Conservation (phyloP, 2,329 filamentous ascomycete species). For the Aspergillus glaucus region DNA sequence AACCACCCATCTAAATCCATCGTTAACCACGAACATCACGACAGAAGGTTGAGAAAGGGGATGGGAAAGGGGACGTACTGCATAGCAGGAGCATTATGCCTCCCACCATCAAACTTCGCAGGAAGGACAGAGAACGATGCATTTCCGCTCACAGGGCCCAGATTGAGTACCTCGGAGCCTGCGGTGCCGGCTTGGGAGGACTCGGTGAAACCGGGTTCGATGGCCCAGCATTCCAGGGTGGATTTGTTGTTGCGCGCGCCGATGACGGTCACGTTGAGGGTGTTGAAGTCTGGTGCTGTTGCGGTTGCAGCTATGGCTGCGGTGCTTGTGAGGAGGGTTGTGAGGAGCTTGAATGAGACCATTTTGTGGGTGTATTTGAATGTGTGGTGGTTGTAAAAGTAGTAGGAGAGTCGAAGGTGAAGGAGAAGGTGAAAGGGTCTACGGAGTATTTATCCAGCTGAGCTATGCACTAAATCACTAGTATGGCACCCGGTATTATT, state of each 20-base stretch:
- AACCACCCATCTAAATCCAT: conserved; percentile 22
- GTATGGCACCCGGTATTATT: no score
- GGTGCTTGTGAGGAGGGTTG: conserved; percentile 7
- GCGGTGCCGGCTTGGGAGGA: conserved; percentile 27
- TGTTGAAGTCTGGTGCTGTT: conserved; percentile 8
- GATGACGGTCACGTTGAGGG: conserved; percentile 41
- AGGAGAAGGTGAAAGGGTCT: not conserved
- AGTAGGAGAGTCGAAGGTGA: not conserved
- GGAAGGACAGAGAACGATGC: conserved; percentile 35
- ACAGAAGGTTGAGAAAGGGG: not conserved
- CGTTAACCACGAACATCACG: not conserved
- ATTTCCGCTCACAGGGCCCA: conserved; percentile 29
- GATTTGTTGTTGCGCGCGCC: conserved; percentile 33
- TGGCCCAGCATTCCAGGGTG: conserved; percentile 43
- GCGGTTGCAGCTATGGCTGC: conserved; percentile 1
- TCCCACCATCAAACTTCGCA: conserved; percentile 32
- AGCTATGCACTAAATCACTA: no score
- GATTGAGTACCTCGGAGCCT: conserved; percentile 23
- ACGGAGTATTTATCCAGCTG: not conserved
- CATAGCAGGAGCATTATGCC: conserved; percentile 37
- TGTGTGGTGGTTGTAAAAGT: not conserved
- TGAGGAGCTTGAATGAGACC: conserved; percentile 11
- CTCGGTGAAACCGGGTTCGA: conserved; percentile 30
- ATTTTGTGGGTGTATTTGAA: not conserved
- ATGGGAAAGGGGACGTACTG: conserved; percentile 29